These are phyloP conservation scores for Kazachstania psychrophila DNA, from an alignment of 805 yeast species.

Conservation along the genomic window DNA sequence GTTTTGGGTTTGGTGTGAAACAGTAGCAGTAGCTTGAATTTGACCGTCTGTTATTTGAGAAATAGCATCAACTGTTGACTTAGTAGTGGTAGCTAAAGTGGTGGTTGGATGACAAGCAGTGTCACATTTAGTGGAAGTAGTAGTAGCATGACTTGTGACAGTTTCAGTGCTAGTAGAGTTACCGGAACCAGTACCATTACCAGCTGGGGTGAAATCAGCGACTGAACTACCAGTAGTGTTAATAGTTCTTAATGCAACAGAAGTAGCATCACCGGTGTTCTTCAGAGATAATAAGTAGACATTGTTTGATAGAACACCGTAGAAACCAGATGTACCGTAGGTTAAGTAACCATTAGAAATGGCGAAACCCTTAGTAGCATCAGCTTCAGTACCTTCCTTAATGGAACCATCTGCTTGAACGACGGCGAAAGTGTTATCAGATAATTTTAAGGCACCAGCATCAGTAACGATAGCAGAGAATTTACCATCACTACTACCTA, in stretches of 20 bases:
- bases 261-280: conserved; percentile 16
- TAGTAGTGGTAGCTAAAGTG: conserved; percentile 16
- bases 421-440: conserved; percentile 26
- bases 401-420: conserved; percentile 19
- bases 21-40: conserved; percentile 30
- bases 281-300: conserved; percentile 20
- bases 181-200: conserved; percentile 3
- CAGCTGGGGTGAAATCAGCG: conserved; percentile 14
- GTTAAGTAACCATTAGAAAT: conserved; percentile 32
- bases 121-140: conserved; percentile 25
- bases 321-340: conserved; percentile 31
- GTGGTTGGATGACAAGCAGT: conserved; percentile 22
- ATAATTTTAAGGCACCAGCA: conserved; percentile 26
- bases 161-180: conserved; percentile 1
- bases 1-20: conserved; percentile 8
- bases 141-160: conserved; percentile 9
- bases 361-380: conserved; percentile 32
- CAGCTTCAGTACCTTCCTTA: conserved; percentile 16
- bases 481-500: conserved; percentile 10
- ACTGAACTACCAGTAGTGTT: conserved; percentile 11
- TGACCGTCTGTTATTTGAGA: conserved; percentile 38
- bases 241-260: conserved; percentile 16
- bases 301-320: conserved; percentile 31
- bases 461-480: conserved; percentile 25
- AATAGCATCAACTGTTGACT: conserved; percentile 25